Evolutionary conservation across 208 protist species (phyloP), one percentile per base, ranked within the genome.

Genomic region (Novymonas esmeraldas): DNA sequence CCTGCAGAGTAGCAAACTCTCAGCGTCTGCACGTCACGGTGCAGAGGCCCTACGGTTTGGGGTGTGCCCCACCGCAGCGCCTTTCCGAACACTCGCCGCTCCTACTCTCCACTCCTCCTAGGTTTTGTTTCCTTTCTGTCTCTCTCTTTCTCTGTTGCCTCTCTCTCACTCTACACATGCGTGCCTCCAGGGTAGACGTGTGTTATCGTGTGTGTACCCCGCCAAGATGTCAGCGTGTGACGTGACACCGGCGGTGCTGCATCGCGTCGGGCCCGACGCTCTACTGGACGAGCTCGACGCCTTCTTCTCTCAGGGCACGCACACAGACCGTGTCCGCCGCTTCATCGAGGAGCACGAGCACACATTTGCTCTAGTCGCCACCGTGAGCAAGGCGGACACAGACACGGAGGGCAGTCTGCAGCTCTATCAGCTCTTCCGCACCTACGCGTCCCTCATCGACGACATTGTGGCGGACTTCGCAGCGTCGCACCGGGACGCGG

Each of bases 261-360:
- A 10, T 6, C 42, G 10, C 29, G 11, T 9, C 28, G 34, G 36
- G n/a, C 7, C 29, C 28, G n/a, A 5, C 14, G 39, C 42, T 13
- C 31, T 88, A 26, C 52, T 95, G 16, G 76, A 81, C 11, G 73
- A 80, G 18, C 65, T 95, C 22, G 81, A 95, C 34, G 57, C 63
- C 2, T 95, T 92, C 72, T 95, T 95, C 63, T 50, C 78, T 33
- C 61, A 75, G 22, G 84, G 80, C 33, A 71, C 34, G 18, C 87
- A 91, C 57, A 95, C 89, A 1, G 84, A 90, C 48, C 58, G 64
- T 6, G 62, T 95, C 42, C 78, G 79, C 14, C 55, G 75, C 41
- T 95, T 95, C 50, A 78, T 95, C 33, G 70, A 67, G 5, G 56
- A 78, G 29, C 75, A 92, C 52, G 69, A 81, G 28, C 59, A 70